Conservation (phyloP, 768 basidiomycete genomes). For the Pilatotrama ljubarskyi region DNA sequence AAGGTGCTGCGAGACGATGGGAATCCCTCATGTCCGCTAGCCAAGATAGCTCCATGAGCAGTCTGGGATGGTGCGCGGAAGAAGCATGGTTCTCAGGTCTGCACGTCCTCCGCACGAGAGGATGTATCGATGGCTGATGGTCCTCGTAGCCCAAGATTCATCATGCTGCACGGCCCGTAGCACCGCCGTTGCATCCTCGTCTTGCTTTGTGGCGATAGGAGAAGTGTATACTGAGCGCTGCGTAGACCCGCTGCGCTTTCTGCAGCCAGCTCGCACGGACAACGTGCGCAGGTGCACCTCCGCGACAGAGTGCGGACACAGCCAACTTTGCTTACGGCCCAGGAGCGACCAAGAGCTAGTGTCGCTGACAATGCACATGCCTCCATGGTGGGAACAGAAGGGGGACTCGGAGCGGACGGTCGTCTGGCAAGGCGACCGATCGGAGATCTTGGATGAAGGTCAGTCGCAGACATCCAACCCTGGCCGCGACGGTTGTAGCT, state of each 20-base stretch:
- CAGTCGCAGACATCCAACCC: slow-evolving; percentile 12
- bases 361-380: slow-evolving; percentile 48
- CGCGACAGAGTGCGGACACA: slow-evolving; percentile 37
- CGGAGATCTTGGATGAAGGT: slow-evolving; percentile 71
- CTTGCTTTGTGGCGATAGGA: slow-evolving; percentile 46
- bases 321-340: slow-evolving; percentile 55
- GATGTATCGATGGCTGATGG: slow-evolving; percentile 8
- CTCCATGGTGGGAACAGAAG: slow-evolving; percentile 11
- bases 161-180: slow-evolving; percentile 24
- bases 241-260: slow-evolving; percentile 56
- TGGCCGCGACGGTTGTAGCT: neutral
- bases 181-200: slow-evolving; percentile 19
- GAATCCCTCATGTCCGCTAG: slow-evolving; percentile 39
- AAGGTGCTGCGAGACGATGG: slow-evolving; percentile 45
- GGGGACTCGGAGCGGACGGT: slow-evolving; percentile 38
- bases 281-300: slow-evolving; percentile 41
- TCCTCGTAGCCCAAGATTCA: slow-evolving; percentile 29
- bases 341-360: slow-evolving; percentile 51
- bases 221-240: slow-evolving; percentile 39
- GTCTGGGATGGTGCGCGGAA: slow-evolving; percentile 65
- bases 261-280: slow-evolving; percentile 28
- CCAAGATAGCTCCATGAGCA: neutral
- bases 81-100: slow-evolving; percentile 33
- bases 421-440: slow-evolving; percentile 71
- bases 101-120: neutral